These are phyloP conservation scores for Sordariomycetes sp. DNA, from an alignment of 2,329 filamentous ascomycete genomes.

Conservation along the genomic window DNA sequence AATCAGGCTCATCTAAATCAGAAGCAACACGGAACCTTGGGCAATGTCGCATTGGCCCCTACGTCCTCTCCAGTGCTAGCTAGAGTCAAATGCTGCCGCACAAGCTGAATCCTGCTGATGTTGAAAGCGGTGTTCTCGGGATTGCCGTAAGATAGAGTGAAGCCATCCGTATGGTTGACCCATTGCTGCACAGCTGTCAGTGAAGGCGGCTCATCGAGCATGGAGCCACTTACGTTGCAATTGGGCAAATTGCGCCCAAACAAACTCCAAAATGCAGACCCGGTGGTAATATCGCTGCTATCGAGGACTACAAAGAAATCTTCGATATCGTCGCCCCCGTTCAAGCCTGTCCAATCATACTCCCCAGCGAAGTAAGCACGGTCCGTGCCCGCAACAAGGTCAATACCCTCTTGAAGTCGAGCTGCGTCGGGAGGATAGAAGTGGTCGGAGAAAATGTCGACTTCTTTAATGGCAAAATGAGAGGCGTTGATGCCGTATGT, in stretches of 20 bases:
- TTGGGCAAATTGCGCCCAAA: constrained; percentile 34
- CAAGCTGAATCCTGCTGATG: constrained; percentile 27
- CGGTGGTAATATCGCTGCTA: constrained; percentile 23
- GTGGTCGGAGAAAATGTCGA: constrained; percentile 38
- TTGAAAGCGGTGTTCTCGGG: constrained; percentile 26
- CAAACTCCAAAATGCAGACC: constrained; percentile 35
- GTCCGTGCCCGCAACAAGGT: constrained; percentile 1
- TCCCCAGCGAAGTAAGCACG: constrained; percentile 33
- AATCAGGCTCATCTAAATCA: no score
- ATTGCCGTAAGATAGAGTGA: constrained; percentile 34
- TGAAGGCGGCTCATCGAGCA: no score
- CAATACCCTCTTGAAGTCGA: constrained; percentile 18
- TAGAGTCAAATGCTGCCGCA: constrained; percentile 27
- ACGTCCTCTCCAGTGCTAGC: constrained; percentile 20
- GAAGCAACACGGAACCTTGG: constrained; percentile 9
- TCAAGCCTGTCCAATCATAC: constrained; percentile 32
- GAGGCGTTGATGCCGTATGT: constrained; percentile 36
- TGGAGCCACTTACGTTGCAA: constrained; percentile 17
- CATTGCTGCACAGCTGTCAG: constrained; percentile 21
- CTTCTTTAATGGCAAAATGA: constrained; percentile 28
- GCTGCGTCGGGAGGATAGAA: constrained; percentile 32
- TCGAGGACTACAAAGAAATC: constrained; percentile 31
- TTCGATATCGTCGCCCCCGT: constrained; percentile 20
- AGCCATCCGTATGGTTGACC: constrained; percentile 34
- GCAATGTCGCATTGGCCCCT: constrained; percentile 20